Evolutionary conservation across 345 rosid species (phyloP).

Genomic region (Gossypioides kirkii): DNA sequence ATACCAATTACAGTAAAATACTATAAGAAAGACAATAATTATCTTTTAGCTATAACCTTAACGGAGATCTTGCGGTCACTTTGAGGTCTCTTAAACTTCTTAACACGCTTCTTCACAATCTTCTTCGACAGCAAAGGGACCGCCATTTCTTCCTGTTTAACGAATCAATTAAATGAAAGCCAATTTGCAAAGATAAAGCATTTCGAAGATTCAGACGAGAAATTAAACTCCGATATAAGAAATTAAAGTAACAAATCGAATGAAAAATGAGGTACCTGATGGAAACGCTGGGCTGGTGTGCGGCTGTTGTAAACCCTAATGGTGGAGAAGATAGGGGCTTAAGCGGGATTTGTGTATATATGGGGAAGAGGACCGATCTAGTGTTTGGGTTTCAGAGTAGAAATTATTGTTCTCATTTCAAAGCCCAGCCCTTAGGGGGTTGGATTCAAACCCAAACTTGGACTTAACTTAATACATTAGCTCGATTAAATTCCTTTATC

Average conservation of each 20-base stretch:
- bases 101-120: conserved; percentile 64
- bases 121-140: conserved; percentile 55
- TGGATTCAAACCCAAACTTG: too few relatives aligned
- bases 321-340: background rate
- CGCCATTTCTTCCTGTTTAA: conserved; percentile 43
- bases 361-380: background rate
- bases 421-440: background rate
- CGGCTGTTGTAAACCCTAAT: conserved; percentile 18
- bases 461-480: too few relatives aligned
- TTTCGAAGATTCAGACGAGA: background rate
- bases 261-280: background rate
- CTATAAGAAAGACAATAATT: too few relatives aligned
- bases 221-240: background rate
- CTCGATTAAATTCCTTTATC: too few relatives aligned
- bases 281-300: conserved; percentile 9
- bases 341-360: background rate
- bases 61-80: conserved; percentile 50
- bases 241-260: background rate
- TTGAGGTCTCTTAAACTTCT: conserved; percentile 65
- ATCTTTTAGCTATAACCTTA: conserved; percentile 25
- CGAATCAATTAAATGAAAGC: background rate
- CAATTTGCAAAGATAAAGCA: background rate
- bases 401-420: background rate
- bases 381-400: background rate
- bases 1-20: background rate